Evolutionary conservation across 164 flowering plant genomes (phyloP).

Genomic region (Vitis riparia): DNA sequence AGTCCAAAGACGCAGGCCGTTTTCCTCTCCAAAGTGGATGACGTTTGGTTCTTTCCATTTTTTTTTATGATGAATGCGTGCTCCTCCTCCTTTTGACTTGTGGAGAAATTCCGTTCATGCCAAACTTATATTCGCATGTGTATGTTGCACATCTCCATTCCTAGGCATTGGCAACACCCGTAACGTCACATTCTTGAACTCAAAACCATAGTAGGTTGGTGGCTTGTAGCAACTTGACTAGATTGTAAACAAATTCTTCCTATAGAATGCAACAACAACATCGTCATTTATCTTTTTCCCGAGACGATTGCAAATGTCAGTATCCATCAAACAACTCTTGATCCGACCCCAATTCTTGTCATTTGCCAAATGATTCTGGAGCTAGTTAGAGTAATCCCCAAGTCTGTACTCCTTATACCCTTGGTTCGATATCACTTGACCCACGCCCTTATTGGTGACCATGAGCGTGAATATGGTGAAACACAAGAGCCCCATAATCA

Average conservation of each 20-base stretch:
- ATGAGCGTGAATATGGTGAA: slow-evolving; percentile 46
- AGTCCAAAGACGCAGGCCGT: too few species aligned
- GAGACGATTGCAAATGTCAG: slow-evolving; percentile 32
- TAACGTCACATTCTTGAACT: neutral
- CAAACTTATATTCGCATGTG: slow-evolving; percentile 56
- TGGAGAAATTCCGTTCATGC: slow-evolving; percentile 30
- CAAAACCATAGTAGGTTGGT: slow-evolving; percentile 33
- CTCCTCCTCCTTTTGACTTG: too few species aligned
- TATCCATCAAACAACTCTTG: slow-evolving; percentile 51
- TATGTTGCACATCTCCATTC: slow-evolving; percentile 54
- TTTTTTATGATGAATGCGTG: too few species aligned
- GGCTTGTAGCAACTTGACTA: slow-evolving; percentile 89
- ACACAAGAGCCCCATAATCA: slow-evolving; percentile 35
- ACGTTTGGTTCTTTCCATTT: too few species aligned
- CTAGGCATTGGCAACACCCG: slow-evolving; percentile 42
- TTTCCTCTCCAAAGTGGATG: too few species aligned
- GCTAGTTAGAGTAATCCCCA: slow-evolving; percentile 65
- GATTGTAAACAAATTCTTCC: slow-evolving; percentile 24
- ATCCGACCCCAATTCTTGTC: slow-evolving; percentile 47
- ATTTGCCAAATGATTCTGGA: slow-evolving; percentile 42
- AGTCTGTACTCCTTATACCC: slow-evolving; percentile 42
- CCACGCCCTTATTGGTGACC: slow-evolving; percentile 57
- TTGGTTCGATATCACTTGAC: slow-evolving; percentile 30
- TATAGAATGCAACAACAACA: slow-evolving; percentile 19
- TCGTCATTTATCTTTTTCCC: neutral